A percentile compares a stretch with the other conserved stretches of the same genome.
Evolutionary conservation across 2,329 filamentous ascomycete genomes (phyloP).

Genomic region (Fusarium succisae): DNA sequence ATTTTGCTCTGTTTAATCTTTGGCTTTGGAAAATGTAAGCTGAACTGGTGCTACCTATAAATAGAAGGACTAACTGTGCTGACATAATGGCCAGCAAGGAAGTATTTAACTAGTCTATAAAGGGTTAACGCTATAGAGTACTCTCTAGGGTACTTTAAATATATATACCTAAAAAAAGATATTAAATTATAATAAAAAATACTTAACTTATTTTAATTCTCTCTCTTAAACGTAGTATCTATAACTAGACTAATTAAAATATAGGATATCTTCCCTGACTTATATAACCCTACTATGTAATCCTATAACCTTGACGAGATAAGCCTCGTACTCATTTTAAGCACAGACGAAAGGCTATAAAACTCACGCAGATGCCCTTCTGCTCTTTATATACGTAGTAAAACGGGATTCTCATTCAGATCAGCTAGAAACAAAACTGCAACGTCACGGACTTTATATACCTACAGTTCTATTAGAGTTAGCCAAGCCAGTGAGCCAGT

Average conservation of each 20-base stretch:
- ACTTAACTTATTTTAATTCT: no score
- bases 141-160: no score
- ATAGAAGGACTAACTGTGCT: no score
- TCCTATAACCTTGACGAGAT: background rate
- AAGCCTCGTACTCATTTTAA: background rate
- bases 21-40: no score
- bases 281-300: background rate
- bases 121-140: no score
- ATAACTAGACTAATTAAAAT: background rate
- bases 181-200: no score
- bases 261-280: background rate
- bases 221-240: background rate
- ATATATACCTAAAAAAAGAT: no score
- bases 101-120: no score
- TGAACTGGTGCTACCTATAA: no score
- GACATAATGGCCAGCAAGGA: no score
- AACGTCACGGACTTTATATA: background rate
- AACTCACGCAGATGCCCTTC: accelerated
- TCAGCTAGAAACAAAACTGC: background rate
- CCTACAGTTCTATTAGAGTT: background rate
- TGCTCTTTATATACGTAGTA: background rate
- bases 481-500: background rate
- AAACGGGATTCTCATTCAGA: background rate
- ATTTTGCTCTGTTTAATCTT: background rate
- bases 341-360: background rate